Base-by-base conservation (phyloP, 805 yeast species). In the Suhomyces sp. region DNA sequence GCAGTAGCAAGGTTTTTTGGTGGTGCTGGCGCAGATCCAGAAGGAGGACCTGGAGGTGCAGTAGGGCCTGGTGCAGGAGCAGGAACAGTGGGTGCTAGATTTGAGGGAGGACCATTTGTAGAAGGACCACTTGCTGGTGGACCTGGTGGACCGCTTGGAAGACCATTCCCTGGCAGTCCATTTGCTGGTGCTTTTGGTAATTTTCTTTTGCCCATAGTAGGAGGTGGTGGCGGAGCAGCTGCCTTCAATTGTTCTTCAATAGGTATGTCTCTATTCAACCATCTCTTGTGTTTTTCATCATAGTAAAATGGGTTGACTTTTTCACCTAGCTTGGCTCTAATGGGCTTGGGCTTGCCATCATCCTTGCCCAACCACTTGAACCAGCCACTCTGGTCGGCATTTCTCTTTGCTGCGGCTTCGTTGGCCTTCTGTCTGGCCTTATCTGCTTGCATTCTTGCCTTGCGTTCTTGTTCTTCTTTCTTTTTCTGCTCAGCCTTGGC, bases 261-360 rank as follows among this genome's bases (percentile, higher is more conserved):
- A 22, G 85, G 80, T 3, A 81, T 83, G 55, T 83, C 81, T 50
- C 81, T 82, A 63, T 89, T 85, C 48, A 94, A 82, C 97, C 97
- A 94, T 61, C 97, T 80, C 65, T 86, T 85, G 63, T 87, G 78
- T 53, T 87, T 83, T 60, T 89, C 93, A 70, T 92, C 97, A 66
- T 83, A 94, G 61, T 82, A 80, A 64, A 94, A 86, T 15, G 81
- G 74, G 63, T 78, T 86, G 33, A 58, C 56, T 53, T 83, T 79
- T 52, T 87, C 89, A 10, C 98, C 99, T 49, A 94, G 71, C 58
- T 94, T 90, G 35, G 97, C 98, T 56, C 83, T 81, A 55, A 85
- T 79, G 0, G 91, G 87, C 62, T 88, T 89, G 39, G 89, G 89
- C 48, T 82, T 88, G 45, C 81, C 85, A 25, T 81, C 79, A 44